phyloP scores from a whole-genome alignment of 106 monocot species.

The Platanthera zijinensis region DNA sequence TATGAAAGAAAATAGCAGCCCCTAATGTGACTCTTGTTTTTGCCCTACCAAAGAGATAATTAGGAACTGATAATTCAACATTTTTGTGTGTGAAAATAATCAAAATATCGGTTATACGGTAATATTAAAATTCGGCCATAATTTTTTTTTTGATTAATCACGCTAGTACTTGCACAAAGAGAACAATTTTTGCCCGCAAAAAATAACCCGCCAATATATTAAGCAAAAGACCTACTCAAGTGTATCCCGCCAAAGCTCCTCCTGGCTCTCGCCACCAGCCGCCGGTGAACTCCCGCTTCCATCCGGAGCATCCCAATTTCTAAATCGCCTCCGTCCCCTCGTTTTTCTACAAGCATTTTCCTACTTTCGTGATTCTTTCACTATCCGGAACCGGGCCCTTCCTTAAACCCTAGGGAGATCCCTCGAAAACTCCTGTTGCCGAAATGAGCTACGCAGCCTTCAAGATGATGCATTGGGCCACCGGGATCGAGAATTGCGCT shows the following conservation, averaged over 20 bases:
- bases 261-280: background rate
- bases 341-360: background rate
- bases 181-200: too few relatives aligned
- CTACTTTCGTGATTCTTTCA: background rate
- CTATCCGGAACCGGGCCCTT: background rate
- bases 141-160: too few relatives aligned
- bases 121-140: too few relatives aligned
- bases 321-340: background rate
- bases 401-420: constrained; percentile 7
- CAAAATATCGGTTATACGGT: too few relatives aligned
- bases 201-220: too few relatives aligned
- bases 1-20: too few relatives aligned
- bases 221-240: too few relatives aligned
- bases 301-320: background rate
- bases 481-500: constrained; percentile 92
- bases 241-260: background rate
- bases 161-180: too few relatives aligned
- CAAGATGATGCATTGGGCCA: constrained; percentile 92
- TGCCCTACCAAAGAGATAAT: too few relatives aligned
- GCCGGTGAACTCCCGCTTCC: background rate
- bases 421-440: background rate
- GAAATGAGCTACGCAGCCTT: constrained; percentile 95
- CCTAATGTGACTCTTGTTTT: too few relatives aligned
- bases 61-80: too few relatives aligned
- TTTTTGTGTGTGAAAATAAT: too few relatives aligned